Percentiles rank a stretch among this genome's conserved stretches.
These are phyloP conservation scores for Podaxis mareebaensis DNA, from an alignment of 768 basidiomycete genomes.

Conservation along the genomic window DNA sequence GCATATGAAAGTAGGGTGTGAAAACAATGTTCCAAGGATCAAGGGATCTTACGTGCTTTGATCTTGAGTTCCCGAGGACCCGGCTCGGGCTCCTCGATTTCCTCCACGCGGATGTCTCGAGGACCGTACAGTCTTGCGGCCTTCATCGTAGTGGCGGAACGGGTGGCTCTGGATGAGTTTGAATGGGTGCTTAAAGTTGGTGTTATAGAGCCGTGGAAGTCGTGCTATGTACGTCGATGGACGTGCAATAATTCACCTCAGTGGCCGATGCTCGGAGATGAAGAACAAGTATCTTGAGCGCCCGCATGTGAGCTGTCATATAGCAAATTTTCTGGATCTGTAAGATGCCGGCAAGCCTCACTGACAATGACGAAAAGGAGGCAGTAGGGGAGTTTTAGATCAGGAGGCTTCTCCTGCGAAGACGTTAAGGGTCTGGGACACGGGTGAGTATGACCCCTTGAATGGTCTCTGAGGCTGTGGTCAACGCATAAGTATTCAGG, in stretches of 20 bases:
- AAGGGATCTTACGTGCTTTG: conserved; percentile 30
- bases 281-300: not conserved
- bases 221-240: not conserved
- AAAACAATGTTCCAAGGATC: not conserved
- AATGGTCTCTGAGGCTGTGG: not conserved
- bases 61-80: conserved; percentile 43
- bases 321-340: not conserved
- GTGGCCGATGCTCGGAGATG: not conserved
- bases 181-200: not conserved
- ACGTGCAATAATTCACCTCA: not conserved
- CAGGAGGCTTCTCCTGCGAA: not conserved
- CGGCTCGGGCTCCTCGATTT: conserved; percentile 37
- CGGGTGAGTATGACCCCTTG: not conserved
- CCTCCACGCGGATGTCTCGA: conserved; percentile 43
- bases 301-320: not conserved
- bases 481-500: not conserved
- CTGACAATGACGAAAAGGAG: not conserved
- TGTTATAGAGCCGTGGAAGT: not conserved
- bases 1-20: not conserved
- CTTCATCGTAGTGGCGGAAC: conserved; percentile 36
- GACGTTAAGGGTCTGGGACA: not conserved
- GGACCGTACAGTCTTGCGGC: conserved; percentile 47
- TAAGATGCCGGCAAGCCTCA: not conserved
- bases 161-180: not conserved
- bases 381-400: too few relatives aligned